A percentile compares a stretch with the other conserved stretches of the same genome.
phyloP scores from a whole-genome alignment of 352 stramenopile genomes.

The Bremia lactucae region DNA sequence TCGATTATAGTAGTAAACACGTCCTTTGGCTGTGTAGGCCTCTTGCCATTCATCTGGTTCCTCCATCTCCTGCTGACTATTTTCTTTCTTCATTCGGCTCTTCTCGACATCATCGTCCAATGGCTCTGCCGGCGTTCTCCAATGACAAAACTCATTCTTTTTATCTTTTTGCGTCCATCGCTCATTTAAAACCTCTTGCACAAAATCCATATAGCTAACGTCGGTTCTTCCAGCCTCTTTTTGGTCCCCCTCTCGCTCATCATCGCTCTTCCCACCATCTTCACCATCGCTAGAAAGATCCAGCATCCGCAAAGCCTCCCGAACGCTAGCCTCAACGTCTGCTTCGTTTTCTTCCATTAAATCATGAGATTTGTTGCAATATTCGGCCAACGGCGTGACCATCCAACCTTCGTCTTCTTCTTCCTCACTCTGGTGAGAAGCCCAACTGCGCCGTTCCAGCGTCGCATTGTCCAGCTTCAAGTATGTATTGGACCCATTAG shows the following conservation, averaged over 20 bases:
- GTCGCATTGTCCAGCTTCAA: background rate
- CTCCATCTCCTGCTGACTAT: conserved; percentile 4
- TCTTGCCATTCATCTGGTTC: conserved; percentile 65
- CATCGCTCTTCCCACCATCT: conserved; percentile 16
- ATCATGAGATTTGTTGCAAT: conserved; percentile 2
- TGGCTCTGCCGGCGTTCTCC: conserved; percentile 2
- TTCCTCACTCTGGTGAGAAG: conserved; percentile 17
- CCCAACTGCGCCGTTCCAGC: conserved; percentile 7
- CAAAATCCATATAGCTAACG: conserved; percentile 34
- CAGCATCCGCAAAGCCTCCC: conserved; percentile 38
- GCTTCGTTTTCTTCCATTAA: conserved; percentile 20
- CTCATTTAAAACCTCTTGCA: conserved; percentile 36
- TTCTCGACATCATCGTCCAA: background rate
- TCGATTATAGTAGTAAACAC: conserved; percentile 86
- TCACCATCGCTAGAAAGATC: conserved; percentile 18
- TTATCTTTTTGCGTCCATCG: conserved; percentile 18
- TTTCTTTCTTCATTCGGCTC: background rate
- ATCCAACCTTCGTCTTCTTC: conserved; percentile 30
- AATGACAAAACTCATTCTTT: conserved; percentile 3
- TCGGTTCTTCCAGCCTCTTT: background rate
- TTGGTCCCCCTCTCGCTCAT: conserved; percentile 3
- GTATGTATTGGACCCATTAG: conserved; percentile 1
- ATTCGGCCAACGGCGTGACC: conserved; percentile 13
- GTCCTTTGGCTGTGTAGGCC: conserved; percentile 72
- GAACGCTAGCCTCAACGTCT: conserved; percentile 41